Evolutionary conservation across 2,329 filamentous ascomycete species (phyloP).

Genomic region (Pseudogymnoascus sp.): DNA sequence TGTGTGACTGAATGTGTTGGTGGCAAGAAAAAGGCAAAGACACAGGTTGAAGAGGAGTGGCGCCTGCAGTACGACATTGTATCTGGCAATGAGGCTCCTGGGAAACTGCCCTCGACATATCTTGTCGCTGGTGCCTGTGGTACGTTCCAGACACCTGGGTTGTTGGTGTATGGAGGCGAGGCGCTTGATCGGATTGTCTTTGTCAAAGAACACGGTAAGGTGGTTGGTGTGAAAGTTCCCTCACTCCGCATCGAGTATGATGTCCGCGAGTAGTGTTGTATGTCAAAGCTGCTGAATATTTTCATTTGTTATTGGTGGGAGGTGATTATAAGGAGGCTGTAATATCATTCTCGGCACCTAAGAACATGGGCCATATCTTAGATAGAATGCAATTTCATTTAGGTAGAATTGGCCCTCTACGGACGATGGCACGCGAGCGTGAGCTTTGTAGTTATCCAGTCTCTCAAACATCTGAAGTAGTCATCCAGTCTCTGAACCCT

Average conservation of each 20-base stretch:
- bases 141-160: neutral
- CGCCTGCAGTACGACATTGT: neutral
- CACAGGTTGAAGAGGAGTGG: slow-evolving; percentile 4
- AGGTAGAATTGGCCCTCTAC: neutral
- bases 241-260: neutral
- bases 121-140: neutral
- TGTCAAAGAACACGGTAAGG: neutral
- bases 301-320: neutral
- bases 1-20: neutral
- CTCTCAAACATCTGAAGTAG: no score
- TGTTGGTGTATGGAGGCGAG: neutral
- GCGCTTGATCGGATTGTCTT: slow-evolving; percentile 2
- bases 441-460: no score
- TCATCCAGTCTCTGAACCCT: no score
- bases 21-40: neutral
- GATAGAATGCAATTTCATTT: neutral
- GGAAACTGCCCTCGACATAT: neutral
- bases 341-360: neutral
- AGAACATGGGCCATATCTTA: neutral
- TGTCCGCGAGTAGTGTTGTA: neutral
- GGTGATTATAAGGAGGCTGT: neutral
- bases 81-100: neutral
- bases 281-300: neutral
- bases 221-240: neutral
- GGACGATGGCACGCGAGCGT: neutral